Percentiles rank a stretch among this genome's conserved stretches.
Evolutionary conservation across 2,329 filamentous ascomycete species (phyloP).

Genomic region (Diaporthe batatas): DNA sequence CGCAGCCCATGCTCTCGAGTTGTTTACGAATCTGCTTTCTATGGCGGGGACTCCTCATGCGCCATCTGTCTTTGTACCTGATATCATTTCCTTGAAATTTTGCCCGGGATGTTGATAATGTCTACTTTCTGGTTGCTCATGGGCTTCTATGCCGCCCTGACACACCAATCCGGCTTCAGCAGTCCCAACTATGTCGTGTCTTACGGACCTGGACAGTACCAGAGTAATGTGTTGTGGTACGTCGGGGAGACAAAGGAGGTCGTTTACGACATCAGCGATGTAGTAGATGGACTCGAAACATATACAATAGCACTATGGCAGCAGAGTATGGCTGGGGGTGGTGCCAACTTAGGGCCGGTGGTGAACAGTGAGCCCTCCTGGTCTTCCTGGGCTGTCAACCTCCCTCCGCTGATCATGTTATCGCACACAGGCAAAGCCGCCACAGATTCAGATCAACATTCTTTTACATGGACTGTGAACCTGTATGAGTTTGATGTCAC

Average conservation of each 20-base stretch:
- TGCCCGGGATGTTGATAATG: background rate
- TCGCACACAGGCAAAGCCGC: background rate
- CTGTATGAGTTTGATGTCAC: constrained; percentile 41
- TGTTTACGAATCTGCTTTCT: background rate
- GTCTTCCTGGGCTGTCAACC: background rate
- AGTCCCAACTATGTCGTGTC: constrained; percentile 13
- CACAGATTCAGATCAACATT: background rate
- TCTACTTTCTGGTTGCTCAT: background rate
- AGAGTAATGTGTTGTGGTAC: constrained; percentile 21
- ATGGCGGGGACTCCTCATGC: background rate
- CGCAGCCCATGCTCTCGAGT: background rate
- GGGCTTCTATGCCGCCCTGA: background rate
- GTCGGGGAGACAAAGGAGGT: constrained; percentile 14
- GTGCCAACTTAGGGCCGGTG: background rate
- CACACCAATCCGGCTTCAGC: background rate
- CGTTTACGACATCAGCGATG: constrained; percentile 11
- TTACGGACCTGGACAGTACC: constrained; percentile 9
- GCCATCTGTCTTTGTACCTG: background rate
- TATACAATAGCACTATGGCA: constrained; percentile 29
- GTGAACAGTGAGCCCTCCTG: constrained; percentile 17
- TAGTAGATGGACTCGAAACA: background rate
- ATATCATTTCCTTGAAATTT: background rate
- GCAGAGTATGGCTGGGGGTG: background rate
- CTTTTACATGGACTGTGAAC: constrained; percentile 44
- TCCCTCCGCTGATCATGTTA: background rate